Percentiles rank a stretch among this genome's conserved stretches.
Conservation (phyloP, 2,329 filamentous ascomycete genomes). For the Cladosporium halotolerans region DNA sequence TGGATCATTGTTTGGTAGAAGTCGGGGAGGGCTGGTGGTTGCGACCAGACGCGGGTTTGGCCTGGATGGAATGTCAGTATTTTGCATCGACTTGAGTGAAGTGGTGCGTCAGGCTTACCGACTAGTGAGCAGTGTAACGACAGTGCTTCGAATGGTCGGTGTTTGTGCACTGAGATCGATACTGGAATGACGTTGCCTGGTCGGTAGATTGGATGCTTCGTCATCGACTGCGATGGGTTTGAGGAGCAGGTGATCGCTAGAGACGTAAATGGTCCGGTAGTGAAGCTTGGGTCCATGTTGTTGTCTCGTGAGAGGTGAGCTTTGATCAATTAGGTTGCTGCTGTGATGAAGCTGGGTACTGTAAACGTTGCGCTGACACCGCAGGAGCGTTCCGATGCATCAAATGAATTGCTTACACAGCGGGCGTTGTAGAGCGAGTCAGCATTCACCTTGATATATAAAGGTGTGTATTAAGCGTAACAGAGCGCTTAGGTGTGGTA, state of each 20-base stretch:
- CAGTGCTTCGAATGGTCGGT: not conserved
- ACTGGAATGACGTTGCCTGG: conserved; percentile 9
- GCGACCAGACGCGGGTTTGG: not conserved
- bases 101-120: not conserved
- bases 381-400: too few relatives aligned
- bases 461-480: too few relatives aligned
- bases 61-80: not conserved
- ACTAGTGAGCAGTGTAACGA: conserved; percentile 1
- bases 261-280: not conserved
- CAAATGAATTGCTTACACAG: too few relatives aligned
- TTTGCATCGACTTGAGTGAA: not conserved
- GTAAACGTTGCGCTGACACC: too few relatives aligned
- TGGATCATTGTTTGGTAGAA: conserved; percentile 6
- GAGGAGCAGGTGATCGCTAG: conserved; percentile 38
- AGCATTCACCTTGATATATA: too few relatives aligned
- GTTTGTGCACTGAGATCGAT: not conserved
- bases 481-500: too few relatives aligned
- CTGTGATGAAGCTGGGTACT: too few relatives aligned
- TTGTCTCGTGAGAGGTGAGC: not conserved
- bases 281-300: not conserved
- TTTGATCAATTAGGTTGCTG: too few relatives aligned
- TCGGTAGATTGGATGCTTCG: not conserved
- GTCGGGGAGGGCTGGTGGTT: not conserved
- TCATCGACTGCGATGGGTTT: conserved; percentile 38
- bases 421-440: too few relatives aligned